These are phyloP conservation scores for apple (Malus domestica) DNA, from an alignment of 306 rosid species.

Conservation along the genomic window DNA sequence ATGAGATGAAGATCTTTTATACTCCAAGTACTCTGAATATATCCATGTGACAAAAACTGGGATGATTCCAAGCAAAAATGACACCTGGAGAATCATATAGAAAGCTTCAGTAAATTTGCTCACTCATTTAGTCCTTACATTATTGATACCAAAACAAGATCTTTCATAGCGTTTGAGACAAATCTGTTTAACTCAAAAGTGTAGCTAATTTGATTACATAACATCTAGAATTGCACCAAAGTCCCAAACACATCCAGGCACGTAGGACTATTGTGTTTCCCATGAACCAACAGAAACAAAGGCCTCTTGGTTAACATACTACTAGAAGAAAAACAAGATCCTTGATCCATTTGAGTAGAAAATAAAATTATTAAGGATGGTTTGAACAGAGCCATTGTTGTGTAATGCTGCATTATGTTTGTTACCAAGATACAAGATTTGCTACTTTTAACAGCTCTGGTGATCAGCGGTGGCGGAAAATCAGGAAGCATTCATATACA, in stretches of 20 bases:
- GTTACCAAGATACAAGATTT: neutral
- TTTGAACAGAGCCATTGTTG: neutral
- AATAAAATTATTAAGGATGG: neutral
- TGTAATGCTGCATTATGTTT: neutral
- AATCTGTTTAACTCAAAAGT: neutral
- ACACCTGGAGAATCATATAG: constrained; percentile 52
- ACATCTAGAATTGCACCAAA: neutral
- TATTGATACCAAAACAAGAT: neutral
- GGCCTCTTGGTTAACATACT: neutral
- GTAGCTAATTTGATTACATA: neutral
- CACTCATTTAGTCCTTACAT: neutral
- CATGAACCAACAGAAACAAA: neutral
- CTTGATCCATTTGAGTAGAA: neutral
- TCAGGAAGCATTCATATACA: neutral
- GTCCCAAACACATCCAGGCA: neutral
- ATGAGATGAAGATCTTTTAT: constrained; percentile 54
- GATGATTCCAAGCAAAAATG: constrained; percentile 77
- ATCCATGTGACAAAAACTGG: constrained; percentile 88
- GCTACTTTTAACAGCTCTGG: neutral
- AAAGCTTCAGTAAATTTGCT: constrained; percentile 23
- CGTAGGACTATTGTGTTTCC: neutral
- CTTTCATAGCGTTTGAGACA: neutral
- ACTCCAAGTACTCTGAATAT: constrained; percentile 87
- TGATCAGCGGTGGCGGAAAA: neutral
- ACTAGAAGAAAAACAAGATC: neutral